Evolutionary conservation across 2,329 filamentous ascomycete genomes (phyloP).

Genomic region (Stagonosporopsis rhizophila): DNA sequence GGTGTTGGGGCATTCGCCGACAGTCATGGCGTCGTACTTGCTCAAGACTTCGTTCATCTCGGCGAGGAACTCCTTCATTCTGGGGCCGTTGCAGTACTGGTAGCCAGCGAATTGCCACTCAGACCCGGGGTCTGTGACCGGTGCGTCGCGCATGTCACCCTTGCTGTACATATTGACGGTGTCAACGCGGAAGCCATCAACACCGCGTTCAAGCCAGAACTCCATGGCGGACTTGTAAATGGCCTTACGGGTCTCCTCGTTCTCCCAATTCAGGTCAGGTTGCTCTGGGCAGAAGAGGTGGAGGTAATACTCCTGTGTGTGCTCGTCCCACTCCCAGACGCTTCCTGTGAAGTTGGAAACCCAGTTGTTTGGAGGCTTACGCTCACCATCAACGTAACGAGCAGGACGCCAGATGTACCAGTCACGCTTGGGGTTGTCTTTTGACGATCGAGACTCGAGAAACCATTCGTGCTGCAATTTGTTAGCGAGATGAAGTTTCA

Average conservation of each 20-base stretch:
- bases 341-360: conserved; percentile 67
- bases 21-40: conserved; percentile 71
- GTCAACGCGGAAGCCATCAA: conserved; percentile 56
- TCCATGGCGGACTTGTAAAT: conserved; percentile 73
- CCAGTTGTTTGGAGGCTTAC: conserved; percentile 79
- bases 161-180: conserved; percentile 50
- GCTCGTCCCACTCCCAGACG: conserved; percentile 74
- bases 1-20: conserved; percentile 72
- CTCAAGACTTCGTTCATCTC: conserved; percentile 69
- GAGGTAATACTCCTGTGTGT: conserved; percentile 76
- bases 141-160: conserved; percentile 43
- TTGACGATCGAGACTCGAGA: conserved; percentile 60
- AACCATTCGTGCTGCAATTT: conserved; percentile 62
- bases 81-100: conserved; percentile 72
- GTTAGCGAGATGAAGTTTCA: conserved; percentile 6
- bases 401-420: conserved; percentile 64
- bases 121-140: conserved; percentile 38
- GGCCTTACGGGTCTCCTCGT: conserved; percentile 69
- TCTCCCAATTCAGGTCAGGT: conserved; percentile 88
- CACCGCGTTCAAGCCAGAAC: conserved; percentile 79
- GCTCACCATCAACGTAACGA: conserved; percentile 61
- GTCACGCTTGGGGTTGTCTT: conserved; percentile 58
- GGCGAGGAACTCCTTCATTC: conserved; percentile 70
- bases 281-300: conserved; percentile 78
- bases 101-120: conserved; percentile 49